Percentiles rank a stretch among this genome's conserved stretches.
phyloP scores from a whole-genome alignment of 2,329 filamentous ascomycete species.

The Aureobasidium subglaciale region DNA sequence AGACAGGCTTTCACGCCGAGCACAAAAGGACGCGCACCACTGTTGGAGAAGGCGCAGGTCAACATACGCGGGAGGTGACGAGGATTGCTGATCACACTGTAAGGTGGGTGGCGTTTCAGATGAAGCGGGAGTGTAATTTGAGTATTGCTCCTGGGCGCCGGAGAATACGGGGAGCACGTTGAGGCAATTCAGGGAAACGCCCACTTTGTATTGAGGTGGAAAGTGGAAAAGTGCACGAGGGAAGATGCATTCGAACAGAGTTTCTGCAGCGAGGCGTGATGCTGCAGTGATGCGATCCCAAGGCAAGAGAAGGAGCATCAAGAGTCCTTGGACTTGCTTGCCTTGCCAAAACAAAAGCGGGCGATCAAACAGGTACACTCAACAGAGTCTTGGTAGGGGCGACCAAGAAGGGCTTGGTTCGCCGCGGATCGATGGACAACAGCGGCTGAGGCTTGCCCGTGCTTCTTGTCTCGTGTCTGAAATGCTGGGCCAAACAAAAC shows the following conservation, averaged over 20 bases:
- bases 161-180: slow-evolving; percentile 2
- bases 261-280: too few relatives aligned
- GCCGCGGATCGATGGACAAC: background rate
- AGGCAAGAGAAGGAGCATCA: background rate
- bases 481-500: slow-evolving; percentile 12
- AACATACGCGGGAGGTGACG: slow-evolving; percentile 7
- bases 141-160: background rate
- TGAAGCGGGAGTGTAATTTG: background rate
- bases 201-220: background rate
- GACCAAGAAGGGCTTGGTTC: background rate
- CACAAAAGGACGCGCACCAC: slow-evolving; percentile 7
- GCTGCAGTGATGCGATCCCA: too few relatives aligned
- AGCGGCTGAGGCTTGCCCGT: slow-evolving; percentile 12
- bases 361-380: slow-evolving; percentile 8
- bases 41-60: slow-evolving; percentile 7
- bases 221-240: background rate
- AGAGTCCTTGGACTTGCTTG: background rate
- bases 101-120: slow-evolving; percentile 13
- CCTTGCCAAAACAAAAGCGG: background rate
- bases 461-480: background rate
- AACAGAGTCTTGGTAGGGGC: slow-evolving; percentile 3
- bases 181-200: background rate
- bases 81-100: slow-evolving; percentile 12
- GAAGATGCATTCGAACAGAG: too few relatives aligned
- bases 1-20: slow-evolving; percentile 2